Evolutionary conservation across 139 green algal genomes (phyloP).

Genomic region (Zygnema circumcarinatum): DNA sequence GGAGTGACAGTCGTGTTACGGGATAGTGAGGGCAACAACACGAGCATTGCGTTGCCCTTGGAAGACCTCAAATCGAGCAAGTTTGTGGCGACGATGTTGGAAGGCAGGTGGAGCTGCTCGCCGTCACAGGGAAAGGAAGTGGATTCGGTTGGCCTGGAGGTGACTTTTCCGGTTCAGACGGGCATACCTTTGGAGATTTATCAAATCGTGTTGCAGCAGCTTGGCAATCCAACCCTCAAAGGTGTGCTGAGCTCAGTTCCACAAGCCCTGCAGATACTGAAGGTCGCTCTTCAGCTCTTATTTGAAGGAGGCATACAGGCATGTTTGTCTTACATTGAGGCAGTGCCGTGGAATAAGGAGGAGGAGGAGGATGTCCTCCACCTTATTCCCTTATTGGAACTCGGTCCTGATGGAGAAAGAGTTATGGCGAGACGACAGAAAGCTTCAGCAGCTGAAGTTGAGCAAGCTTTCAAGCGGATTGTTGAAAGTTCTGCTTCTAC

Average conservation of each 20-base stretch:
- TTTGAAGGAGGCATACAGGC: conserved; percentile 38
- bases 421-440: background rate
- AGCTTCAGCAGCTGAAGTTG: background rate
- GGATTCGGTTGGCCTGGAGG: too few relatives aligned
- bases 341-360: conserved; percentile 35
- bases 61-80: background rate
- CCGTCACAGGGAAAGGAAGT: background rate
- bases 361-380: conserved; percentile 37
- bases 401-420: background rate
- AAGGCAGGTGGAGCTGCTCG: background rate
- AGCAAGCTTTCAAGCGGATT: background rate
- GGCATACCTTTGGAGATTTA: background rate
- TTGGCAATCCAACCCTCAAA: background rate
- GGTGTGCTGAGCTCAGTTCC: background rate
- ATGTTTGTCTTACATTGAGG: conserved; percentile 42
- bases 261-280: conserved; percentile 23
- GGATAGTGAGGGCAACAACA: background rate
- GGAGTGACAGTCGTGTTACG: background rate
- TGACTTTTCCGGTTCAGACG: background rate
- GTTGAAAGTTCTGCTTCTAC: background rate
- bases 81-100: background rate
- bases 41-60: background rate
- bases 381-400: background rate
- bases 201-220: background rate
- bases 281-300: conserved; percentile 29